Base-by-base conservation (phyloP, 2,329 filamentous ascomycete genomes). In the Epichloe aotearoae region DNA sequence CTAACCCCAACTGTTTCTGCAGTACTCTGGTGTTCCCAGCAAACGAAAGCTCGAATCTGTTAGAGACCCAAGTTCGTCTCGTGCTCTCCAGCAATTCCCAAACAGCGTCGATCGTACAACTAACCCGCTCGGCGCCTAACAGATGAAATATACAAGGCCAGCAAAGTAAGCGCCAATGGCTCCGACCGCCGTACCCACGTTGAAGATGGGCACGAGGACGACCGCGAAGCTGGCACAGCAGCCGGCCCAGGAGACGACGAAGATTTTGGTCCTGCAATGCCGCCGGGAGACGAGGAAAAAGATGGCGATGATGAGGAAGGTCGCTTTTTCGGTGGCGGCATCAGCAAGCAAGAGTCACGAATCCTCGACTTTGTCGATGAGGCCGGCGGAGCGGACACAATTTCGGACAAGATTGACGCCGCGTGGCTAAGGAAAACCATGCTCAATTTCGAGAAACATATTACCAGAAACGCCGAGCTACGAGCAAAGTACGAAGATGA, bases 291-390 rank as follows among this genome's bases (percentile, higher is more conserved):
- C 46, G 64, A 67, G 20, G 79, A 78, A 41, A 75, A 70, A 52
- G 54, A 69, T 73, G 64, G 63, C 44, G 86, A 91, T 57, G 90
- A 95, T 59, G 88, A 95, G 49, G 93, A 95, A 56, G 93, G 91
- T 1, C 83, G 93, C 11, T 98, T 98, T 72, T 98, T 96, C 60
- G 93, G 91, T 42, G 87, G 89, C 50, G 93, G 93, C 36, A 84
- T 98, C 59, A 88, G 84, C 26, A 77, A 83, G 52, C 77, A 88
- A 57, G 88, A 94, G 57, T 83, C 82, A 2, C 80, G 89, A 58
- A 87, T 93, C 19, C 76, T 98, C 61, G 86, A 97, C 67, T 97
- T 85, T 62, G 80, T 98, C 55, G 88, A 96, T 47, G 67, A 66
- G 19, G 65, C 64, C 26, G 56, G 48, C 40, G 65, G 68, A 47